Base-by-base conservation (phyloP, 352 stramenopile species). In the Globisporangium middletonii region DNA sequence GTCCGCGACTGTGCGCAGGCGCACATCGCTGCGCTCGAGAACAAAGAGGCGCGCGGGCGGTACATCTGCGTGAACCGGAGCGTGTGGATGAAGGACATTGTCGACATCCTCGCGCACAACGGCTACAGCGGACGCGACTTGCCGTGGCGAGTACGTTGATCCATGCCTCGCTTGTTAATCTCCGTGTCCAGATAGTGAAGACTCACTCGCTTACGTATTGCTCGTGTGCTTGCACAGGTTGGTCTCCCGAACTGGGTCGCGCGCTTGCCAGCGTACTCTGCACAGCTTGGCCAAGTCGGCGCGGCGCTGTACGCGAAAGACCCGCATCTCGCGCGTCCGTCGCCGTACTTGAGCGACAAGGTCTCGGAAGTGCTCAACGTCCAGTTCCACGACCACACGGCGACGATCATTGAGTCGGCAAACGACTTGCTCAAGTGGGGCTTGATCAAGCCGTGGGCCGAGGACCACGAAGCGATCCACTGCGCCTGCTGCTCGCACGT, bases 21-120 rank as follows among this genome's bases (percentile, higher is more conserved):
- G 1, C 86, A 95, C 59, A 84, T 94, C 60, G 76, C 78, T 15
- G 82, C 84, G 2, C 59, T 95, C 27, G 86, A 95, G 60, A 91
- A 94, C 56, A 86, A 86, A 35, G 83, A 94, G 46, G 86, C 86
- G 23, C 77, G 79, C 50, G 82, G 83, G 7, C 80, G 86, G 35
- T 95, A 95, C 66, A 93, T 94, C 51, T 94, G 82, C 44, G 86
- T 95, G 15, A 92, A 93, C 58, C 76, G 71, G 46, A 92, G 61
- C 1, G 71, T 95, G 3, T 95, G 82, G 83, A 89, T 95, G 80
- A 92, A 92, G 55, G 86, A 95, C 23, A 80, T 95, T 48, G 86
- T 95, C 4, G 83, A 95, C 44, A 87, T 84, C n/a, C 63, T 95
- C 12, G 68, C 83, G 2, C 79, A 73, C 45, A 93, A 95, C 63